Evolutionary conservation across 768 basidiomycete species (phyloP).

Genomic region (Psilocybe cubensis): DNA sequence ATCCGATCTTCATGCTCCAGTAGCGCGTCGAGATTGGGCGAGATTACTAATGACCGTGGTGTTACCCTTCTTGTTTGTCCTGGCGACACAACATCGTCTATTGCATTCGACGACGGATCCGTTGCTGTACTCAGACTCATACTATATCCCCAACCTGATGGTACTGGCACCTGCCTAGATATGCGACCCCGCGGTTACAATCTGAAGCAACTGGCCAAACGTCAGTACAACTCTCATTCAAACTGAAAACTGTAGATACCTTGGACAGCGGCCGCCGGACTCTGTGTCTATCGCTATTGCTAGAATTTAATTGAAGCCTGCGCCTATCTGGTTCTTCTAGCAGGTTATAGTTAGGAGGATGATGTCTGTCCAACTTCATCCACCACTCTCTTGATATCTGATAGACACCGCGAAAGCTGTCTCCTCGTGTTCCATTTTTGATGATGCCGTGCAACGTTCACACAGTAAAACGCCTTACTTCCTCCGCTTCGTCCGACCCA

Average conservation of each 20-base stretch:
- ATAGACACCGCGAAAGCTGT: conserved; percentile 17
- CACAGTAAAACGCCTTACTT: conserved; percentile 9
- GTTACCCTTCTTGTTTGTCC: conserved; percentile 5
- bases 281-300: background rate
- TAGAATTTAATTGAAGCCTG: background rate
- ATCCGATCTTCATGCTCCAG: conserved; percentile 59
- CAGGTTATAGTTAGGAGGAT: conserved; percentile 11
- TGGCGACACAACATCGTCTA: conserved; percentile 5
- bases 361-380: background rate
- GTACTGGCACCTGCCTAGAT: conserved; percentile 7
- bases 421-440: conserved; percentile 15
- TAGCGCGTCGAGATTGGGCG: conserved; percentile 61
- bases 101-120: background rate
- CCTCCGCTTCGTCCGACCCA: conserved; percentile 11
- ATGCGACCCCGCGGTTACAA: background rate
- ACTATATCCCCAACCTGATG: background rate
- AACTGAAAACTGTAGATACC: conserved; percentile 8
- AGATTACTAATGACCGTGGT: conserved; percentile 48
- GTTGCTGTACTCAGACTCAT: conserved; percentile 10
- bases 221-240: background rate
- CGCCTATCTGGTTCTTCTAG: background rate
- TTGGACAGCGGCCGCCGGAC: conserved; percentile 9
- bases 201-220: background rate
- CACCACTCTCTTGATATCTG: conserved; percentile 6
- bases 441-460: conserved; percentile 7